phyloP scores from a whole-genome alignment of 192 early-diverging fungal genomes.

The Backusella circina region DNA sequence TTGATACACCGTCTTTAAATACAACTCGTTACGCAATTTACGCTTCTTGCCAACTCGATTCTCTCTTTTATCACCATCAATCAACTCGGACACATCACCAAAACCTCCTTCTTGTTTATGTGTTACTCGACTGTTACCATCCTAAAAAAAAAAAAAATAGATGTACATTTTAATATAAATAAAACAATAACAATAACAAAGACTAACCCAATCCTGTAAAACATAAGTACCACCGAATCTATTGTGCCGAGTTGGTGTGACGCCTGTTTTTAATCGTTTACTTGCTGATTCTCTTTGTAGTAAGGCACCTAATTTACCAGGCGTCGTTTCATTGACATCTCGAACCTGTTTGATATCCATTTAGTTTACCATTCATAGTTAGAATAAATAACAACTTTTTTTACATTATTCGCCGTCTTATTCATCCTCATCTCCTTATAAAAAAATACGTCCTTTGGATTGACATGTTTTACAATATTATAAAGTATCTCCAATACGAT shows the following conservation, averaged over 20 bases:
- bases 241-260: slow-evolving; percentile 49
- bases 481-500: slow-evolving; percentile 61
- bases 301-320: slow-evolving; percentile 14
- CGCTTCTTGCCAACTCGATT: slow-evolving; percentile 26
- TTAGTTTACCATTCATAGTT: not conserved
- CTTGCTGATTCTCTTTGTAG: slow-evolving; percentile 7
- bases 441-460: slow-evolving; percentile 41
- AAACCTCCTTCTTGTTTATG: slow-evolving; percentile 40
- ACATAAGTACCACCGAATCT: slow-evolving; percentile 69
- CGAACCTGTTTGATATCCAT: not conserved
- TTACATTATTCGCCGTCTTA: not conserved
- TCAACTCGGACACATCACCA: slow-evolving; percentile 24
- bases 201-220: slow-evolving; percentile 36
- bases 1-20: not conserved
- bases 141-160: slow-evolving; percentile 32
- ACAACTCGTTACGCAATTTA: slow-evolving; percentile 16
- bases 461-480: slow-evolving; percentile 52
- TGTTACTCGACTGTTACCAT: slow-evolving; percentile 32
- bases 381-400: not conserved
- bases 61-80: slow-evolving; percentile 34
- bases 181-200: not conserved
- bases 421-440: not conserved
- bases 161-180: not conserved
- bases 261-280: slow-evolving; percentile 5
- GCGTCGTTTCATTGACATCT: slow-evolving; percentile 20